phyloP scores from a whole-genome alignment of 73 alveolate species.

The Paramecium octaurelia region DNA sequence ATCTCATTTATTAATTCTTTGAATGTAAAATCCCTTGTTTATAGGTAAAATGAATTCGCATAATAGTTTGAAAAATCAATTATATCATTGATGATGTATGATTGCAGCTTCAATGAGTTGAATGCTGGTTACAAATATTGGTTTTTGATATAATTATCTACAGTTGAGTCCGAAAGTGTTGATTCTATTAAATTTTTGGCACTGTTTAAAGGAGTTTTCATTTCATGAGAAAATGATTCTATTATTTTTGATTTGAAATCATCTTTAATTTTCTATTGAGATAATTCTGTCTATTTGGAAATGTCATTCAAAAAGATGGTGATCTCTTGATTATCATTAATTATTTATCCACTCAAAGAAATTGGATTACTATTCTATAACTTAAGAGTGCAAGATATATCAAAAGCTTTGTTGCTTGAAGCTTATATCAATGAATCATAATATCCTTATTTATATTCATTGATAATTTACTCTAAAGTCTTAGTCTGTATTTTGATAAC shows the following conservation, averaged over 20 bases:
- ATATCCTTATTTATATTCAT: not conserved
- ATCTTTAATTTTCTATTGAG: not conserved
- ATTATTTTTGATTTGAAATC: constrained; percentile 36
- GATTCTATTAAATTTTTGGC: not conserved
- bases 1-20: not conserved
- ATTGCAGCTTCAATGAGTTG: constrained; percentile 22
- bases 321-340: not conserved
- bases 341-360: not conserved
- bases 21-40: not conserved
- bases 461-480: not conserved
- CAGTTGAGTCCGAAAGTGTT: not conserved
- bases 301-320: not conserved
- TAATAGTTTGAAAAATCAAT: constrained; percentile 40
- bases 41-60: not conserved
- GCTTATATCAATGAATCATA: not conserved
- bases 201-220: constrained; percentile 39
- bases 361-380: not conserved
- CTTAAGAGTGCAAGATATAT: not conserved
- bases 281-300: not conserved
- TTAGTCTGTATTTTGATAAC: not conserved
- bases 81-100: constrained; percentile 46
- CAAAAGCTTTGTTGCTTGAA: not conserved
- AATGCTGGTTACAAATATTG: constrained; percentile 39
- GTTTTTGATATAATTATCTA: not conserved
- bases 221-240: constrained; percentile 30